Evolutionary conservation across 2,329 filamentous ascomycete genomes (phyloP).

Genomic region (Pyricularia pennisetigena): DNA sequence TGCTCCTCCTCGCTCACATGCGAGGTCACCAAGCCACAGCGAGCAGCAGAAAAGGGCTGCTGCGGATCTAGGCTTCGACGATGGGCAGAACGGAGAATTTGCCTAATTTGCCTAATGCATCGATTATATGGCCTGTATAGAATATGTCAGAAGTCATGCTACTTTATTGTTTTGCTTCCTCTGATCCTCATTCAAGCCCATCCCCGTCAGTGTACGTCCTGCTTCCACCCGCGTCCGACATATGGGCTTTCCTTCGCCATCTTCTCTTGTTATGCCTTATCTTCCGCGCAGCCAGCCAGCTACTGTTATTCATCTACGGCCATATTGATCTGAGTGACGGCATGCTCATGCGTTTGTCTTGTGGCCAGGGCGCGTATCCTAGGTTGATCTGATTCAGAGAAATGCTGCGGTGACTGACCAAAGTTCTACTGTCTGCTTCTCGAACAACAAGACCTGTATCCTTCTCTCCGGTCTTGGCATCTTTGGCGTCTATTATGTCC

Average conservation of each 20-base stretch:
- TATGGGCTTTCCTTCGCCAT: neutral
- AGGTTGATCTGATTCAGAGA: neutral
- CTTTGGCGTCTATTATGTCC: too few species aligned
- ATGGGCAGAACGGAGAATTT: slow-evolving; percentile 85
- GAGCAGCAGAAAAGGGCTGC: slow-evolving; percentile 35
- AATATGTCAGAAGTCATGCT: neutral
- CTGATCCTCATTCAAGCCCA: slow-evolving; percentile 1
- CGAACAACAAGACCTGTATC: neutral
- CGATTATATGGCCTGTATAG: neutral
- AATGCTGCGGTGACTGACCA: neutral
- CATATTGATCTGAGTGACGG: slow-evolving; percentile 19
- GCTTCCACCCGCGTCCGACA: too few species aligned
- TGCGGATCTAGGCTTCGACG: slow-evolving; percentile 66
- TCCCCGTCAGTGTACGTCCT: neutral
- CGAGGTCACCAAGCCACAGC: slow-evolving; percentile 49
- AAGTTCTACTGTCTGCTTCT: neutral
- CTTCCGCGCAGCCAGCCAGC: neutral
- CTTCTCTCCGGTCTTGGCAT: neutral
- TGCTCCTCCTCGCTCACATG: slow-evolving; percentile 19
- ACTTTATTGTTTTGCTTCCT: neutral
- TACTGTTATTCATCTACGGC: slow-evolving; percentile 10
- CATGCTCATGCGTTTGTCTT: slow-evolving; percentile 21
- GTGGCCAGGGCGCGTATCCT: neutral
- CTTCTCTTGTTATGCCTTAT: neutral
- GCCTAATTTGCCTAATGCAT: slow-evolving; percentile 54